phyloP scores from a whole-genome alignment of 2,329 filamentous ascomycete species.

The Scytalidium lignicola region DNA sequence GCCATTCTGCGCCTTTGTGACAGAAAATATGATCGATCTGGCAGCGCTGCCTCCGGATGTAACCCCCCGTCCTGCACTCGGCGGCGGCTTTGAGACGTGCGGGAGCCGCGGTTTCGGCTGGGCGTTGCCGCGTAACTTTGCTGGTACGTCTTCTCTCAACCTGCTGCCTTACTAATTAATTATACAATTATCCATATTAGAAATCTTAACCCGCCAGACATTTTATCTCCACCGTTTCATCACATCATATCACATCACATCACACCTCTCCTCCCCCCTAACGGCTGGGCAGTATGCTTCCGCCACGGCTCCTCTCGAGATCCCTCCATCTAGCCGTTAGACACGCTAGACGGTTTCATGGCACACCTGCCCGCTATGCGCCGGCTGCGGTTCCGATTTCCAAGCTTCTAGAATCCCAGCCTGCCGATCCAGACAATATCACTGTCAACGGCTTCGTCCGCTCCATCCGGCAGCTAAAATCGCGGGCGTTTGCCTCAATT shows the following conservation, averaged over 20 bases:
- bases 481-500: slow-evolving; percentile 74
- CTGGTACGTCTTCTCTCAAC: no score
- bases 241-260: not conserved
- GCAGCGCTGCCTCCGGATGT: not conserved
- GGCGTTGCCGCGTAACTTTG: no score
- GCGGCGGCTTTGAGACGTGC: not conserved
- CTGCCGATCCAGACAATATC: slow-evolving; percentile 41
- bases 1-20: not conserved
- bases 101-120: not conserved
- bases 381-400: slow-evolving; percentile 43
- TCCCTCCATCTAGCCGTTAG: not conserved
- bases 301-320: slow-evolving; percentile 3
- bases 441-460: slow-evolving; percentile 74
- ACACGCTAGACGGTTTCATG: slow-evolving; percentile 6
- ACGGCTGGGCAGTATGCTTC: slow-evolving; percentile 4
- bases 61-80: not conserved
- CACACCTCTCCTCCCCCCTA: not conserved
- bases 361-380: slow-evolving; percentile 8
- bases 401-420: slow-evolving; percentile 50
- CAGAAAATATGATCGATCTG: not conserved
- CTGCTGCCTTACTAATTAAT: no score
- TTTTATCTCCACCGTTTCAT: not conserved
- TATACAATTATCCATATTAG: no score
- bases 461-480: slow-evolving; percentile 82
- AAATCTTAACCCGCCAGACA: no score